Base-by-base conservation (phyloP, 257 asterid genomes). In the Penstemon newberryi region DNA sequence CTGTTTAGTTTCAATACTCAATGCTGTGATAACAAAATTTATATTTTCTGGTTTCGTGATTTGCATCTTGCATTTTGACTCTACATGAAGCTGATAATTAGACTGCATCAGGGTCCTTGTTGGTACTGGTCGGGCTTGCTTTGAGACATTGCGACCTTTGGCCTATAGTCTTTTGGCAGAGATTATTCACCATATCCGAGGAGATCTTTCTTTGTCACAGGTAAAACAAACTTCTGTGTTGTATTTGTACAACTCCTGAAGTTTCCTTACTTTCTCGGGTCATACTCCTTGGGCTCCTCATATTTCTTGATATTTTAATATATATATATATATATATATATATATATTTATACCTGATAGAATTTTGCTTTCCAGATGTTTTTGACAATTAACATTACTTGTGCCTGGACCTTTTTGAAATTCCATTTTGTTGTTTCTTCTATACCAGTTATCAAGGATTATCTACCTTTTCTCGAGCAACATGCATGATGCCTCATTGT, bases 131-230 rank as follows among this genome's bases (percentile, higher is more conserved):
- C 82, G 96, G 72, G 99, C 99, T 58, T 94, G 99, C 87, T 94
- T 87, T 64, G 99, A 94, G 87, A 86, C 96, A 67, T 83, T 94
- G 83, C 87, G 99, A 77, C 99, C 99, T 50, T 83, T 94, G 83
- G 99, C 99, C 10, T 94, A 94, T 82, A 94, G 99, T 84, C 92
- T 94, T 76, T 79, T 94, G 83, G 99, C 99, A 55, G 99, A 94
- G 87, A 89, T 94, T 65, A 97, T 91, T 80, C 99, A 94, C 80
- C 97, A 91, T 81, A 96, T 94, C 73, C 83, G 97, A 76, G 96
- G 85, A 71, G 97, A 89, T 77, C 96, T 94, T 75, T 85, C 97
- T 57, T 79, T 94, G 83, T 80, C 97, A 61, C 99, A 94, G 96
- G 99, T 94, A 79, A 80, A 62, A 9, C 53, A 47, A 45, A 45